Conservation (phyloP, 805 yeast genomes). For the Tetrapisispora phaffii region DNA sequence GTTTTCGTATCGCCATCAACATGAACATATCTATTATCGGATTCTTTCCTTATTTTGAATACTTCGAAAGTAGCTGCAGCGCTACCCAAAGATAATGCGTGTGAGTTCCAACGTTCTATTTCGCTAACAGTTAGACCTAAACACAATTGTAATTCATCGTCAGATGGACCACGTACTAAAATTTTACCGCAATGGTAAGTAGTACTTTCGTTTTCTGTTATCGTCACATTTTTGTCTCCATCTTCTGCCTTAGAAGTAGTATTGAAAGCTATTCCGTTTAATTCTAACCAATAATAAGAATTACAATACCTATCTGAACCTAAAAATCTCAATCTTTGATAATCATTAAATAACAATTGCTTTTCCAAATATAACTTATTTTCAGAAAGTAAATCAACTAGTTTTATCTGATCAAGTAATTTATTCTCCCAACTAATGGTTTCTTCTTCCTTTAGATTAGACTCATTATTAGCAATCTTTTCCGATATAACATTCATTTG, state of each 20-base stretch:
- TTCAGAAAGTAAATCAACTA: slow-evolving; percentile 35
- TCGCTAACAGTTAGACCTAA: slow-evolving; percentile 26
- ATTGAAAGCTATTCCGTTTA: slow-evolving; percentile 61
- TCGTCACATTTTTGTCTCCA: slow-evolving; percentile 10
- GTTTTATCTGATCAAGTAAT: slow-evolving; percentile 18
- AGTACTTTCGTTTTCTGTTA: slow-evolving; percentile 38
- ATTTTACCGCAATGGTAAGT: slow-evolving; percentile 71
- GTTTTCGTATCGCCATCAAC: slow-evolving; percentile 10
- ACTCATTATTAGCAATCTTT: neutral
- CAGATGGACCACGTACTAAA: slow-evolving; percentile 86
- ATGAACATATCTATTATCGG: slow-evolving; percentile 11
- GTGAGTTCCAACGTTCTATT: slow-evolving; percentile 22
- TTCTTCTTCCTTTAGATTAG: slow-evolving; percentile 9
- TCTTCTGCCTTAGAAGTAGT: slow-evolving; percentile 28
- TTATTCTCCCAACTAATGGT: slow-evolving; percentile 4
- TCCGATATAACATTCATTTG: neutral
- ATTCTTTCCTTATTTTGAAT: slow-evolving; percentile 15
- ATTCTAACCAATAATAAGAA: slow-evolving; percentile 93
- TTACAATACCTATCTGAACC: slow-evolving; percentile 81
- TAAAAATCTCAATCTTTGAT: slow-evolving; percentile 62
- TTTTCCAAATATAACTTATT: slow-evolving; percentile 48
- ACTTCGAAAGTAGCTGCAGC: slow-evolving; percentile 20
- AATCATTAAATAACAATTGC: slow-evolving; percentile 56
- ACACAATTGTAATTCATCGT: slow-evolving; percentile 34
- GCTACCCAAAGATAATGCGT: slow-evolving; percentile 13